Percentiles rank a stretch among this genome's conserved stretches.
These are phyloP conservation scores for Achaetomium macrosporum DNA, from an alignment of 2,329 filamentous ascomycete species.

Conservation along the genomic window DNA sequence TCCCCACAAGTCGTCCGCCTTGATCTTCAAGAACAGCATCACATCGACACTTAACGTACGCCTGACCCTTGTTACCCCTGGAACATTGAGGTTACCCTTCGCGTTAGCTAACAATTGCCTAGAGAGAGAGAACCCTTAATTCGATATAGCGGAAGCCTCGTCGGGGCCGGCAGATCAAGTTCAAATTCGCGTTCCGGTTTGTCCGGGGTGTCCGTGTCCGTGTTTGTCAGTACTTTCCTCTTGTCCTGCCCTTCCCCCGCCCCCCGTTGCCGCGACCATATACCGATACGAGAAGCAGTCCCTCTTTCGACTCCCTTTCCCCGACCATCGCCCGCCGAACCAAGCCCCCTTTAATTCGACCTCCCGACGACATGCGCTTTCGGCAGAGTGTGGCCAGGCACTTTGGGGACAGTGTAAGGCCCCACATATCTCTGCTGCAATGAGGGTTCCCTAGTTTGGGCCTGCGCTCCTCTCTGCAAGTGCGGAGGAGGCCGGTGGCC, in stretches of 20 bases:
- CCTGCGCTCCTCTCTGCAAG: neutral
- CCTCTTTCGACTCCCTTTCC: neutral
- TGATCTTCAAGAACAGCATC: neutral
- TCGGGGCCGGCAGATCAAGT: neutral
- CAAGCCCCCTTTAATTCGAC: neutral
- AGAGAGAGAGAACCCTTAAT: too few relatives aligned
- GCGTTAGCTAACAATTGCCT: too few relatives aligned
- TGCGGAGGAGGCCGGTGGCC: neutral
- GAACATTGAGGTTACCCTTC: too few relatives aligned
- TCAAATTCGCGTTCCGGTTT: neutral
- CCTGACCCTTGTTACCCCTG: neutral
- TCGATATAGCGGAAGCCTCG: neutral
- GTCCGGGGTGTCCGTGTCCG: neutral
- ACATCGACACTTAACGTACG: neutral
- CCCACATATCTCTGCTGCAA: neutral
- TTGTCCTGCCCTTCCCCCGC: neutral
- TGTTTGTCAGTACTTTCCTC: neutral
- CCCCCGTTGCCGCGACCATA: neutral
- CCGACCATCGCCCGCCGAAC: neutral
- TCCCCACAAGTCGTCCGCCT: neutral
- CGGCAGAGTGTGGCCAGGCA: slow-evolving; percentile 23
- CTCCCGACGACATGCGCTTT: slow-evolving; percentile 21
- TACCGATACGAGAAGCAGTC: neutral
- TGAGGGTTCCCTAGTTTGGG: neutral
- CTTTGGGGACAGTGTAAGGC: slow-evolving; percentile 24